Evolutionary conservation across 805 yeast genomes (phyloP).

Genomic region (Metschnikowia lachancei): DNA sequence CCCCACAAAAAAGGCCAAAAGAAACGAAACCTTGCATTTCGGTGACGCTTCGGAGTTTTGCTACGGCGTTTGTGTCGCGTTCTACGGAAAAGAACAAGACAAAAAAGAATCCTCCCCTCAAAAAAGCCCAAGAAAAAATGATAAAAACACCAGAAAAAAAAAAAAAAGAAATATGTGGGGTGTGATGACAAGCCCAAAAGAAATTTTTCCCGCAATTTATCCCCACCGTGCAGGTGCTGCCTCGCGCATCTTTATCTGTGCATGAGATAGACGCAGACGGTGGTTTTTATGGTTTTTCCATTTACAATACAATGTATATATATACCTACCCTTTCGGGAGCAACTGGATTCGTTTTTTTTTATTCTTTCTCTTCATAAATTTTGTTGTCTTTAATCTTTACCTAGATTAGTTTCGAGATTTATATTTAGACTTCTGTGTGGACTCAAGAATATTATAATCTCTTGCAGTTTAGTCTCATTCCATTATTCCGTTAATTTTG

Average conservation of each 20-base stretch:
- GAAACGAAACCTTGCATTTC: not conserved
- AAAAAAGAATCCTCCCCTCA: not conserved
- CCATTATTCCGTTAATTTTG: too few species aligned
- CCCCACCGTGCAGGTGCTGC: constrained; percentile 5
- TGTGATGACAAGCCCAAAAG: constrained; percentile 1
- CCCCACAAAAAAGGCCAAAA: not conserved
- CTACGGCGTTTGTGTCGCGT: constrained; percentile 1
- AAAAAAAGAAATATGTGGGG: constrained; percentile 1
- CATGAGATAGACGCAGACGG: constrained; percentile 8
- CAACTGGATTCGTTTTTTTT: not conserved
- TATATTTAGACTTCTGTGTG: not conserved
- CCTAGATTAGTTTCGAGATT: not conserved
- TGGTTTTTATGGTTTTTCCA: not conserved
- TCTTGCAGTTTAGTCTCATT: too few species aligned
- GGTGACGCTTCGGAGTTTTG: constrained; percentile 1
- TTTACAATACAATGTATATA: not conserved
- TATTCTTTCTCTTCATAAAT: not conserved
- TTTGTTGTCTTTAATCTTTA: not conserved
- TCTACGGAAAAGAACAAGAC: too few species aligned
- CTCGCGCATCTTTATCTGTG: constrained; percentile 10
- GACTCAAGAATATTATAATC: too few species aligned
- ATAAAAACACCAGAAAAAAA: not conserved
- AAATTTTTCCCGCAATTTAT: not conserved
- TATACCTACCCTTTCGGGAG: not conserved
- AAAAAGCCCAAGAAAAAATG: too few species aligned